These are phyloP conservation scores for Rubroshorea leprosula DNA, from an alignment of 345 rosid genomes.

Conservation along the genomic window DNA sequence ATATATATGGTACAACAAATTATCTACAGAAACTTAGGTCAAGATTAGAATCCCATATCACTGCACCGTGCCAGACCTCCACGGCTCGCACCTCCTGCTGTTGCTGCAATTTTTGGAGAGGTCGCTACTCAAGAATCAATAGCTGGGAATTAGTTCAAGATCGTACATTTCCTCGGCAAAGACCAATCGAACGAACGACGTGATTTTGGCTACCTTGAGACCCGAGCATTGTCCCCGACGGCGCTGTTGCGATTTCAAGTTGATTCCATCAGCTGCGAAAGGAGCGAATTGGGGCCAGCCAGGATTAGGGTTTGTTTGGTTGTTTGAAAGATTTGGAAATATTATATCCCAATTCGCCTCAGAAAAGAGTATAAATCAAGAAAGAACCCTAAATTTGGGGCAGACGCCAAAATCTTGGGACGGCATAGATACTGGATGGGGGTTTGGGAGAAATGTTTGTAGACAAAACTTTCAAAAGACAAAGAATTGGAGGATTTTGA, in stretches of 20 bases:
- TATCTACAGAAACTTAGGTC: neutral
- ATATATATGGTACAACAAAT: neutral
- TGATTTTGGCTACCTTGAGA: constrained; percentile 88
- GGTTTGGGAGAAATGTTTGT: too few relatives aligned
- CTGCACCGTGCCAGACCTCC: constrained; percentile 86
- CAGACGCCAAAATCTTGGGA: too few relatives aligned
- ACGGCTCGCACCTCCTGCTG: constrained; percentile 74
- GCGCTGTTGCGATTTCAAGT: constrained; percentile 39
- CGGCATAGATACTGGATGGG: too few relatives aligned
- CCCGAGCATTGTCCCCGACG: constrained; percentile 62
- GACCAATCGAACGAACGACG: constrained; percentile 95
- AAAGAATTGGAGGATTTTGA: too few relatives aligned
- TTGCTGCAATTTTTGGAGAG: constrained; percentile 53
- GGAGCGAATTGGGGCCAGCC: constrained; percentile 60
- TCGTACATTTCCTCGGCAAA: constrained; percentile 54
- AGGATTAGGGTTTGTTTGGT: constrained; percentile 62
- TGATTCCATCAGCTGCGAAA: constrained; percentile 42
- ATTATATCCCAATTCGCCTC: neutral
- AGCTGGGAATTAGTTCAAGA: constrained; percentile 73
- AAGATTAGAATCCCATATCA: constrained; percentile 10
- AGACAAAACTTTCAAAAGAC: too few relatives aligned
- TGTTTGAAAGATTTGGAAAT: constrained; percentile 51
- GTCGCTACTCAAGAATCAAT: constrained; percentile 71
- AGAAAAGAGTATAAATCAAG: neutral
- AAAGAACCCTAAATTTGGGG: neutral